Percentiles rank a stretch among this genome's conserved stretches.
Conservation (phyloP, 2,329 filamentous ascomycete species). For the Leptographium flavum region DNA sequence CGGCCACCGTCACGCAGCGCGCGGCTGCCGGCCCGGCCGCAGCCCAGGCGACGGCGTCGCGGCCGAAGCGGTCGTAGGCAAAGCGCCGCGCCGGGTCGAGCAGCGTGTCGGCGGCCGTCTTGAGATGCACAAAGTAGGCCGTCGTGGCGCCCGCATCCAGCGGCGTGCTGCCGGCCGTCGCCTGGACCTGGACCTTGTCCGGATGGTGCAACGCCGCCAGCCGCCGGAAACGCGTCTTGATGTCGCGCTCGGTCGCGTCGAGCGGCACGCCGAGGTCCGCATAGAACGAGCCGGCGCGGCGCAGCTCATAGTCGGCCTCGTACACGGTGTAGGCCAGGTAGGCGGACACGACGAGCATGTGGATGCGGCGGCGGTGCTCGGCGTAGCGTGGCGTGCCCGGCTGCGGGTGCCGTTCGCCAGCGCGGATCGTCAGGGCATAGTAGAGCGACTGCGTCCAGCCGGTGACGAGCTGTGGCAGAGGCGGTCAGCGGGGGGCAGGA, state of each 20-base stretch:
- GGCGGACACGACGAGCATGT: conserved; percentile 64
- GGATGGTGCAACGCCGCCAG: conserved; percentile 63
- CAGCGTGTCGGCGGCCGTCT: conserved; percentile 70
- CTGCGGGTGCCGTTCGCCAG: conserved; percentile 66
- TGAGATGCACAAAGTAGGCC: conserved; percentile 65
- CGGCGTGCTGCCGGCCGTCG: conserved; percentile 18
- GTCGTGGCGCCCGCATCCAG: conserved; percentile 13
- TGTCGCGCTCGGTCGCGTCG: conserved; percentile 54
- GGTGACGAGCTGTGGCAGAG: conserved; percentile 52
- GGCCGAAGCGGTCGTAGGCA: conserved; percentile 81
- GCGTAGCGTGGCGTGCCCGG: conserved; percentile 55
- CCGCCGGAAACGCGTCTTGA: conserved; percentile 76
- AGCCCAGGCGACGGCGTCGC: conserved; percentile 52
- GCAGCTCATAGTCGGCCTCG: conserved; percentile 75
- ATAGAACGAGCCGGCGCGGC: conserved; percentile 63
- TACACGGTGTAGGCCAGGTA: conserved; percentile 90
- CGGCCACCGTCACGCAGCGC: conserved; percentile 51
- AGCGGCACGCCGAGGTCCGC: conserved; percentile 56
- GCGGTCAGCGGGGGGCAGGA: conserved; percentile 8
- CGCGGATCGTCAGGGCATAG: conserved; percentile 80
- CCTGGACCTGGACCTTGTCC: conserved; percentile 87
- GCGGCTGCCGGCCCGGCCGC: background rate
- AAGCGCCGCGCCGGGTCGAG: conserved; percentile 64
- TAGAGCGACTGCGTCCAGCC: conserved; percentile 66
- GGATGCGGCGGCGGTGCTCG: conserved; percentile 66